phyloP scores from a whole-genome alignment of 2,329 filamentous ascomycete genomes.

The Didymella arachidicola region DNA sequence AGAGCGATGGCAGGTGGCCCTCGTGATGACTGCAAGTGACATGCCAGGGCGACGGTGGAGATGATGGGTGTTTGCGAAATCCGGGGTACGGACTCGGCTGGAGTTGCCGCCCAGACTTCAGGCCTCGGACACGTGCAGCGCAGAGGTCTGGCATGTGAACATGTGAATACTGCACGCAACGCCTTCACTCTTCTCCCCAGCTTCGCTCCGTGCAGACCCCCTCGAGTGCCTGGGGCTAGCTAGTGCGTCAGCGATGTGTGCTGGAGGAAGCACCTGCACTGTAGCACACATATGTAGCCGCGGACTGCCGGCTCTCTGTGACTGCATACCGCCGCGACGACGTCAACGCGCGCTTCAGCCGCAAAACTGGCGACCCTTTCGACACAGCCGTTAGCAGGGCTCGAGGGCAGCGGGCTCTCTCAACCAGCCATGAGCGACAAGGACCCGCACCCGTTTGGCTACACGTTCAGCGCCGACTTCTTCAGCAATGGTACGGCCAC shows the following conservation, averaged over 20 bases:
- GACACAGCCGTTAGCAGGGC: conserved; percentile 31
- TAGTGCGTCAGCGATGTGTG: conserved; percentile 16
- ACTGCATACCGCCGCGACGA: neutral
- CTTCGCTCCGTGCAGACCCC: conserved; percentile 1
- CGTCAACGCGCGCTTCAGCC: neutral
- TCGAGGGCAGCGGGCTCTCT: conserved; percentile 33
- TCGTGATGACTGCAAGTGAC: conserved; percentile 12
- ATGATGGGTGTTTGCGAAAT: conserved; percentile 11
- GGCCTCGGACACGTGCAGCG: conserved; percentile 17
- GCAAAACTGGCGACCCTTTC: conserved; percentile 43
- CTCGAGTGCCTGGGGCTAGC: conserved; percentile 14
- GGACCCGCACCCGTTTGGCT: conserved; percentile 47
- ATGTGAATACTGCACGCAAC: conserved; percentile 7
- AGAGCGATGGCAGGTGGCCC: neutral
- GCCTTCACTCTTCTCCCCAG: conserved; percentile 2
- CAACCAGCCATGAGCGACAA: conserved; percentile 45
- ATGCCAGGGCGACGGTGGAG: conserved; percentile 16
- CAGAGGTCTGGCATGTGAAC: conserved; percentile 17
- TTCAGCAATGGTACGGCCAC: conserved; percentile 26
- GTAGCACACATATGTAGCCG: conserved; percentile 17
- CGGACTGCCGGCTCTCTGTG: conserved; percentile 3
- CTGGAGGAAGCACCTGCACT: conserved; percentile 26
- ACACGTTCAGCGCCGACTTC: conserved; percentile 41
- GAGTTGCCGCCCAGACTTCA: conserved; percentile 4
- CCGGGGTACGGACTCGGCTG: conserved; percentile 13